phyloP scores from a whole-genome alignment of 2,329 filamentous ascomycete species.

The Venturia pyrina region DNA sequence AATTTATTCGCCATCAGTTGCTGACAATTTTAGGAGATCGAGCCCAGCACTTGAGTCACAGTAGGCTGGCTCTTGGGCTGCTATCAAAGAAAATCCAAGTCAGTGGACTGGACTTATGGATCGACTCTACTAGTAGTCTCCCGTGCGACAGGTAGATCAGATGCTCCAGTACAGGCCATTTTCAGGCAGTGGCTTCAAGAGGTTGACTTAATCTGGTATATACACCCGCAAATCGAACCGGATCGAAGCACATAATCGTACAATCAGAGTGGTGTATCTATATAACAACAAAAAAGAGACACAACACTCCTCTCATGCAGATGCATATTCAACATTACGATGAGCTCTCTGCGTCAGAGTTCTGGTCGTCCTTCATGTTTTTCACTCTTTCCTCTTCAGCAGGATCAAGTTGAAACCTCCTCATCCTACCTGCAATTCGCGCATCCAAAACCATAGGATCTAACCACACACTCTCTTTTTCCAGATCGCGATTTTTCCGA shows the following conservation, averaged over 20 bases:
- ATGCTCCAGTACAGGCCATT: too few relatives aligned
- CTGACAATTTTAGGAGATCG: too few relatives aligned
- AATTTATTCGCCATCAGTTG: too few relatives aligned
- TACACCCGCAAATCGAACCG: not conserved
- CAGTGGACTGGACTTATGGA: too few relatives aligned
- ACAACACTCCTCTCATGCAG: slow-evolving; percentile 1
- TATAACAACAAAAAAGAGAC: not conserved
- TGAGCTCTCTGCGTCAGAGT: not conserved
- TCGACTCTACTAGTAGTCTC: too few relatives aligned
- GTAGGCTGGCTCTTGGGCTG: too few relatives aligned
- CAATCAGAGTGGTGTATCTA: slow-evolving; percentile 6
- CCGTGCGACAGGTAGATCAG: too few relatives aligned
- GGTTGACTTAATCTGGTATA: not conserved
- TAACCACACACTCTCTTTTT: slow-evolving; percentile 64
- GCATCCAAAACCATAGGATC: slow-evolving; percentile 65
- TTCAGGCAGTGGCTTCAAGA: not conserved
- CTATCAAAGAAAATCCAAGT: too few relatives aligned
- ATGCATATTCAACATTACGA: not conserved
- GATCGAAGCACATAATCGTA: not conserved
- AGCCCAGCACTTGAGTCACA: too few relatives aligned
- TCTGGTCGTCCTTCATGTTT: not conserved
- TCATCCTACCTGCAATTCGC: slow-evolving; percentile 69
- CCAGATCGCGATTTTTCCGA: slow-evolving; percentile 40
- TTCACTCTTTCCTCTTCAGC: not conserved
- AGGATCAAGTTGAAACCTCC: slow-evolving; percentile 54